A percentile compares a stretch with the other conserved stretches of the same genome.
phyloP scores from a whole-genome alignment of 1,139 yeast genomes.

The Debaryomyces udenii region DNA sequence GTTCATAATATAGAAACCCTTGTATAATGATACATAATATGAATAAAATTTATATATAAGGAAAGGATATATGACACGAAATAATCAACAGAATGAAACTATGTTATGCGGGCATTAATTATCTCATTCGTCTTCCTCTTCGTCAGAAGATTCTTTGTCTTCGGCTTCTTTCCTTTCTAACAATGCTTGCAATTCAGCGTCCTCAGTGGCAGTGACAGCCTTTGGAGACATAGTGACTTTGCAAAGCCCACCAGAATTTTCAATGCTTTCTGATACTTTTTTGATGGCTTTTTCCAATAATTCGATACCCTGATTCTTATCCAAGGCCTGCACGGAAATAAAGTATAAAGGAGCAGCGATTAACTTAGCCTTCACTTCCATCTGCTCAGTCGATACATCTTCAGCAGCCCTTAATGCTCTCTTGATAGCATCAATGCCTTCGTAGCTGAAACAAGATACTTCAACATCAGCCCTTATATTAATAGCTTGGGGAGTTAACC shows the following conservation, averaged over 20 bases:
- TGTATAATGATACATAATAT: conserved; percentile 11
- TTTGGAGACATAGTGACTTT: conserved; percentile 97
- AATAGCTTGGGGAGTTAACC: conserved; percentile 97
- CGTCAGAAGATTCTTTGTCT: conserved; percentile 48
- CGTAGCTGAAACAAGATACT: conserved; percentile 95
- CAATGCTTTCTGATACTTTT: conserved; percentile 69
- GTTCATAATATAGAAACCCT: conserved; percentile 7
- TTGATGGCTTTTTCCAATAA: conserved; percentile 78
- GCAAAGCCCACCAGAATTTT: conserved; percentile 79
- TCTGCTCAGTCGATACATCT: conserved; percentile 76
- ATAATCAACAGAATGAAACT: conserved; percentile 5
- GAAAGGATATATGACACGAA: conserved; percentile 7
- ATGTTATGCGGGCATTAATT: conserved; percentile 4
- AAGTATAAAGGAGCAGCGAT: conserved; percentile 98
- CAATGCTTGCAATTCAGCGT: conserved; percentile 94
- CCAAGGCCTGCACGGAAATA: conserved; percentile 88
- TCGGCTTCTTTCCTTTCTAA: conserved; percentile 62
- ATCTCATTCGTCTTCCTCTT: conserved; percentile 36
- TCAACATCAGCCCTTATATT: conserved; percentile 97
- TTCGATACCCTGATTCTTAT: conserved; percentile 85
- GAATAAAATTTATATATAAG: conserved; percentile 14
- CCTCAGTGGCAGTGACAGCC: conserved; percentile 98
- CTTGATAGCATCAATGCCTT: conserved; percentile 97
- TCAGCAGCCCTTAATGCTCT: conserved; percentile 88
- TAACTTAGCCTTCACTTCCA: conserved; percentile 86